Evolutionary conservation across 495 filamentous ascomycete genomes (phyloP), one percentile per base, ranked within the genome.

Genomic region (Lasiosphaeris hirsuta): DNA sequence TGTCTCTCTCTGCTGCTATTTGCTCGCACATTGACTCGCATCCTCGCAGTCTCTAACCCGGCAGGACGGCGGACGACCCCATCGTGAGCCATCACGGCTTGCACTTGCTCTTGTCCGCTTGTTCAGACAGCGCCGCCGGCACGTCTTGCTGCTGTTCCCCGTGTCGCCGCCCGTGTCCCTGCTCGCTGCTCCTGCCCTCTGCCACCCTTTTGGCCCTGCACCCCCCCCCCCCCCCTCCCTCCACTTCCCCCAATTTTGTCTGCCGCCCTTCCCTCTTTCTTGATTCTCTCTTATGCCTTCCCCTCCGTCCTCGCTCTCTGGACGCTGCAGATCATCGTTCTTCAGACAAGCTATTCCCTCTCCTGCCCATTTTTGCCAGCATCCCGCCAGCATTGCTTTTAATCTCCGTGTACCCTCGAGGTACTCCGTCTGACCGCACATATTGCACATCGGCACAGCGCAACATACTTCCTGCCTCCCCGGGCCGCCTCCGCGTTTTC

Each of bases 121-220:
- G 43, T 39, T 56, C 33, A 53, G 47, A 53, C 60, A 15, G 48
- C 38, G 56, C 52, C 55, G 45, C 48, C 56, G 55, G 58, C 56
- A 54, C 52, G 30, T 56, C 51, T 19, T 57, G 33, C 30, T 43
- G 11, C 40, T 51, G 14, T 37, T 36, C 35, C 47, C 47, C 47
- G 30, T 30, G 23, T 44, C 39, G 40, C n/a, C 8, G 14, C 34
- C 54, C 41, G 6, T 37, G 36, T 30, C 11, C 43, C 14, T 36
- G 19, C 48, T 57, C 37, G 9, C 38, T 4, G 14, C 38, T 11
- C 30, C 40, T 17, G 23, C 23, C 23, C 23, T 30, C 23, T 43
- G 17, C 34, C 19, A 52, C 45, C 44, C 40, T 17, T 17, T 1
- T 36, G 41, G 7, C 38, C 17, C 33, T 53, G 17, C 52, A 10